Conservation (phyloP, 2,329 filamentous ascomycete genomes). For the Sporothrix brunneoviolacea region DNA sequence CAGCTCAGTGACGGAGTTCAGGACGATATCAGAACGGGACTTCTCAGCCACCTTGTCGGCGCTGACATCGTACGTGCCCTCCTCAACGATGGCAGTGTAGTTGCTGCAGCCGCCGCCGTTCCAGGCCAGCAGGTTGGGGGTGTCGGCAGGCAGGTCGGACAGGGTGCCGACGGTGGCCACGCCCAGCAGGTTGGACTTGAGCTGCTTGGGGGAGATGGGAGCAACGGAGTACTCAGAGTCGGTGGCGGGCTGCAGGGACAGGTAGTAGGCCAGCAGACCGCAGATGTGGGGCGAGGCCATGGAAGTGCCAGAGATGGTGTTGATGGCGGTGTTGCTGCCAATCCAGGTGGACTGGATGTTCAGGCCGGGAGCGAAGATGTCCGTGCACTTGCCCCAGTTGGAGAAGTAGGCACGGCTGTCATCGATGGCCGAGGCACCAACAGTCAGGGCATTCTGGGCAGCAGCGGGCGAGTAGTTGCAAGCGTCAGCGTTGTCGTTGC, state of each 20-base stretch:
- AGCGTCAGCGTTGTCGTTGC: conserved; percentile 97
- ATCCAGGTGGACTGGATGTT: conserved; percentile 99
- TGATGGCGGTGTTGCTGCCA: conserved; percentile 88
- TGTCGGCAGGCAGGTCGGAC: conserved; percentile 74
- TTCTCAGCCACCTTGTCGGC: conserved; percentile 27
- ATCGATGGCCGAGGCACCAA: conserved; percentile 86
- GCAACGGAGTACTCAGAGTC: conserved; percentile 90
- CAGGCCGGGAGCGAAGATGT: conserved; percentile 95
- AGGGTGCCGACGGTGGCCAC: conserved; percentile 76
- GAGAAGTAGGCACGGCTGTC: conserved; percentile 99
- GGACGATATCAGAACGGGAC: conserved; percentile 27
- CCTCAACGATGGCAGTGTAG: conserved; percentile 74
- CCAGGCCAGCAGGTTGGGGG: conserved; percentile 94
- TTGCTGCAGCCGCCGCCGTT: conserved; percentile 94
- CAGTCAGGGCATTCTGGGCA: conserved; percentile 84
- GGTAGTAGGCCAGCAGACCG: conserved; percentile 94
- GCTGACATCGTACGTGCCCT: conserved; percentile 57
- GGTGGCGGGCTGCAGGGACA: conserved; percentile 85
- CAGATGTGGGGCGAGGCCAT: conserved; percentile 98
- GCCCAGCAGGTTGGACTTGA: conserved; percentile 81
- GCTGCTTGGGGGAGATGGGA: conserved; percentile 82
- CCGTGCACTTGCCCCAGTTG: conserved; percentile 99
- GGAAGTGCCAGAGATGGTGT: conserved; percentile 98
- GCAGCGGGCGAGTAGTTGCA: conserved; percentile 99
- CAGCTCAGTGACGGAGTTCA: conserved; percentile 48